Evolutionary conservation across 495 filamentous ascomycete genomes (phyloP), one percentile per base, ranked within the genome.

Genomic region (Aspergillus panamensis): DNA sequence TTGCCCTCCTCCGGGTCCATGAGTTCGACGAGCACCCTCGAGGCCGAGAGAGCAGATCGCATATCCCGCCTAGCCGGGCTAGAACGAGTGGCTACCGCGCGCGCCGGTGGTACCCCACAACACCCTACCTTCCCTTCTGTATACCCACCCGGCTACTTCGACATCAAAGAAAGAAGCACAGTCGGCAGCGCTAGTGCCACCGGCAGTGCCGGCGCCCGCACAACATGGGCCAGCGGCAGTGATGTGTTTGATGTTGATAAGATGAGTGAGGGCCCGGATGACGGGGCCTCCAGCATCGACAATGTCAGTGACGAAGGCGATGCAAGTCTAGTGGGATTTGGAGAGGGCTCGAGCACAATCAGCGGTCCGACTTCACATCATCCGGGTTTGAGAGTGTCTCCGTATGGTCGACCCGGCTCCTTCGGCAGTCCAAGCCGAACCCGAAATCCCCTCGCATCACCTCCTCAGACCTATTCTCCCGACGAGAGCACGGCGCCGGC

Each of bases 1-100:
- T 71, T 76, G 12, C 69, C 72, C n/a, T 78, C 78, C 10, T 75
- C 77, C 20, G 62, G 74, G 14, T 77, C 79, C 16, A 79, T 76
- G 21, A 75, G 80, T 7, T 88, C 86, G 7, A 80, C 80, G 39
- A 88, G 81, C 50, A 88, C 85, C 56, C 83, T 92, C 25, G 91
- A 94, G 60, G 91, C 91, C 53, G 92, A 96, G 71, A 91, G 92
- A 62, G 91, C 90, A 50, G 92, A 96, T 73, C 91, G 92, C 63
- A 96, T 96, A 67, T 94, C 90, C 35, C 90, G 92, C 25, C 84
- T 96, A 14, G 87, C 91, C 8, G 92, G 92, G 40, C 79, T 96
- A 33, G 90, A 92, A 65, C 84, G 87, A 19, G 86, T 96, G 21
- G 82, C 87, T 8, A 85, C 87, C 13, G 79, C 84, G 10, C 87